Evolutionary conservation across 352 stramenopile species (phyloP), one percentile per base, ranked within the genome.

Genomic region (Elongisporangium anandrum): DNA sequence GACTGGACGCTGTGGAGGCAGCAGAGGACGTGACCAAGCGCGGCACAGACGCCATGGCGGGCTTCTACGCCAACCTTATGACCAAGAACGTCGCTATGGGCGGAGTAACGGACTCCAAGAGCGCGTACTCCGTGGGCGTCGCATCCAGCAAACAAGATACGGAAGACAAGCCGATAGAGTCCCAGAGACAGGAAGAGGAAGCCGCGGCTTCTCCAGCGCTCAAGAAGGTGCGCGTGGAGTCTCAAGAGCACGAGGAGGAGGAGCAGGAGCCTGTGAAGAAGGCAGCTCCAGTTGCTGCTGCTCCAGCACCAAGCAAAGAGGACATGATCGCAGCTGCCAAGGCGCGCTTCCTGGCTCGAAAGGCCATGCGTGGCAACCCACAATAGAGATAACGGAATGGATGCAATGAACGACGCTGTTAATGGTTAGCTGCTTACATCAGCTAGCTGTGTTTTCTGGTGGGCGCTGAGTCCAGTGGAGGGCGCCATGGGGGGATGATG

Each of bases 1-100:
- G 81, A 0, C 69, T 94, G 41, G 84, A 87, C 22, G 71, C 65
- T 0, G 48, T 88, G 50, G 81, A 94, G 55, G 83, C 83, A 2
- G 65, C 73, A 1, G 81, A 95, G 38, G 83, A 95, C 47, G 81
- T 92, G 29, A 84, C 79, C 9, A 91, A 90, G 69, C 82, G 85
- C 19, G 78, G 75, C 16, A 72, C 76, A 49, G 60, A 83, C 58
- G 87, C 81, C 20, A 94, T 97, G 81, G 81, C 82, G 23, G 81
- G 81, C 12, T 97, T 97, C 66, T 97, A 97, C 66, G 80, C 88
- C 15, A 97, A 96, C 62, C 63, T 97, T 39, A 73, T 93, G 45
- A 96, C 87, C 50, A 96, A 95, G 68, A 97, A 97, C 65, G 92
- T 97, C 64, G 85, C 87, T 12, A 97, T 97, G 90, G 90, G 90